Percentiles rank a stretch among this genome's conserved stretches.
Evolutionary conservation across 2,329 filamentous ascomycete genomes (phyloP).

Genomic region (Mycogone perniciosa): DNA sequence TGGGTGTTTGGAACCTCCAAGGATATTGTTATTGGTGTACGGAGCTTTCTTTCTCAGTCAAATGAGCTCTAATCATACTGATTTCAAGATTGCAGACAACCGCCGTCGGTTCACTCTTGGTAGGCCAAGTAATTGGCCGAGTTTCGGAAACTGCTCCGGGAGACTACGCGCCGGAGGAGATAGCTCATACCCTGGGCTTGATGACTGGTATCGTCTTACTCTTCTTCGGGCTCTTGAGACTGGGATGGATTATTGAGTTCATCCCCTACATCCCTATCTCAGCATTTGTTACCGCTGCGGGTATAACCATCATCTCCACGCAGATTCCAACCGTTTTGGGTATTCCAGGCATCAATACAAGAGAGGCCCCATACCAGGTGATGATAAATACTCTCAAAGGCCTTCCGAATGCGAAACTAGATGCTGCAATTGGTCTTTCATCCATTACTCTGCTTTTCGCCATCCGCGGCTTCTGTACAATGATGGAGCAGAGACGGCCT

Average conservation of each 20-base stretch:
- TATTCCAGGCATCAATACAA: slow-evolving; percentile 37
- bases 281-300: slow-evolving; percentile 45
- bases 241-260: slow-evolving; percentile 46
- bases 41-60: slow-evolving; percentile 9
- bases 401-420: slow-evolving; percentile 43
- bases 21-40: slow-evolving; percentile 70
- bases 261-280: slow-evolving; percentile 45
- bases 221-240: slow-evolving; percentile 38
- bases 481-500: slow-evolving; percentile 55
- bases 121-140: slow-evolving; percentile 39
- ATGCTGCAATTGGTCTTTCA: slow-evolving; percentile 67
- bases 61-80: neutral
- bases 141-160: slow-evolving; percentile 30
- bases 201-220: slow-evolving; percentile 40
- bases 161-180: slow-evolving; percentile 31
- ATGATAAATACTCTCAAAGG: slow-evolving; percentile 37
- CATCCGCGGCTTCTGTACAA: slow-evolving; percentile 54
- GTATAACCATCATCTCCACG: slow-evolving; percentile 44
- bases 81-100: slow-evolving; percentile 41
- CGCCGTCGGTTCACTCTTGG: slow-evolving; percentile 45
- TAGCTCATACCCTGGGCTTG: slow-evolving; percentile 39
- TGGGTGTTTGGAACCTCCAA: slow-evolving; percentile 83
- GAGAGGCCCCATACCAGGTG: slow-evolving; percentile 39
- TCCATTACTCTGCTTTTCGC: slow-evolving; percentile 60
- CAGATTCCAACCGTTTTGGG: slow-evolving; percentile 41